A percentile compares a stretch with the other conserved stretches of the same genome.
These are phyloP conservation scores for Moelleriella libera DNA, from an alignment of 2,329 filamentous ascomycete species.

Conservation along the genomic window DNA sequence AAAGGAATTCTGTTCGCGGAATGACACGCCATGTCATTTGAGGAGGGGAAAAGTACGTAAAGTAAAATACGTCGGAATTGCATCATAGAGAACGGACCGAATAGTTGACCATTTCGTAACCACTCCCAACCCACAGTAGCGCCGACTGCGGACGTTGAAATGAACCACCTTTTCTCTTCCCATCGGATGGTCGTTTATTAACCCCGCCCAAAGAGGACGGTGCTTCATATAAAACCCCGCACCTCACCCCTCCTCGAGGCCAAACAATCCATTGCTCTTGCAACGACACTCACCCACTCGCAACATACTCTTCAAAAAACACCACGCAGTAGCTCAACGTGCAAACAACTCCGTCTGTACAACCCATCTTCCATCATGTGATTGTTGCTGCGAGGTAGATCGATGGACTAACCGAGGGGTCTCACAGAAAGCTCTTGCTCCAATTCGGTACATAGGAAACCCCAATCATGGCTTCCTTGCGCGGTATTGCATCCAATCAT, in stretches of 20 bases:
- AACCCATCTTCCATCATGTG: not conserved
- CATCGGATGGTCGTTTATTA: not conserved
- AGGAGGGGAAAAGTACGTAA: no score
- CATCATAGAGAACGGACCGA: no score
- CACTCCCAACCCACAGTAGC: no score
- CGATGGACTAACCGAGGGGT: no score
- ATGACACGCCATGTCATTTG: no score
- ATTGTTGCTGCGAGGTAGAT: not conserved
- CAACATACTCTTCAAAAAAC: no score
- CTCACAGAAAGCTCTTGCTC: not conserved
- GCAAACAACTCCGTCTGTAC: not conserved
- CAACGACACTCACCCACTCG: no score
- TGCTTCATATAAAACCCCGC: not conserved
- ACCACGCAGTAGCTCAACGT: not conserved
- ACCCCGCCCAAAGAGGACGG: not conserved
- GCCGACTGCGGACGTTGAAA: not conserved
- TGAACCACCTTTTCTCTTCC: not conserved
- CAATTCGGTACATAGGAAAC: not conserved
- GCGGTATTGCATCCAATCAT: constrained; percentile 20
- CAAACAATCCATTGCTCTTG: no score
- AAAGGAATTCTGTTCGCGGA: no score
- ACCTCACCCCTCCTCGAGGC: not conserved
- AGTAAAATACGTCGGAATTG: no score
- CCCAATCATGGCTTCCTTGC: constrained; percentile 19
- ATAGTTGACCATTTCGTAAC: no score